A percentile compares a stretch with the other conserved stretches of the same genome.
Evolutionary conservation across 305 asterid genomes (phyloP).

Genomic region (Plantago lanceolata): DNA sequence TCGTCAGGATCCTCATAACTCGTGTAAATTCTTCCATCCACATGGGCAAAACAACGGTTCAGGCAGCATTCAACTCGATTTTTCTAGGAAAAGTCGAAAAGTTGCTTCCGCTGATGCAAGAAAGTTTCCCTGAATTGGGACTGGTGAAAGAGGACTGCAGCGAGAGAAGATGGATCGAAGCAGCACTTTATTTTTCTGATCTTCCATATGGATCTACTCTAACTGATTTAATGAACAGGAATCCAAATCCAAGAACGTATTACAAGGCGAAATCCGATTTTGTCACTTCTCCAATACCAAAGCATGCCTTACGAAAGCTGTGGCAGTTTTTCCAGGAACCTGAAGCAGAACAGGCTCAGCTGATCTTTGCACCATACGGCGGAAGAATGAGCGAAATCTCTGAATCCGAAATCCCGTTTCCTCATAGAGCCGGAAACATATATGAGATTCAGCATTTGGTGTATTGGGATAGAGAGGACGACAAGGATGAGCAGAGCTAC

Average conservation of each 20-base stretch:
- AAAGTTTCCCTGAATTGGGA: slow-evolving; percentile 39
- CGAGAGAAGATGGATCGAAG: slow-evolving; percentile 36
- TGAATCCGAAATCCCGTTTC: slow-evolving; percentile 31
- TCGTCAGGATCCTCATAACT: slow-evolving; percentile 28
- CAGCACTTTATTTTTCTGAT: slow-evolving; percentile 32
- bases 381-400: slow-evolving; percentile 41
- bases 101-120: slow-evolving; percentile 30
- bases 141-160: slow-evolving; percentile 31
- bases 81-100: slow-evolving; percentile 31
- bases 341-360: slow-evolving; percentile 29
- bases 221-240: slow-evolving; percentile 27
- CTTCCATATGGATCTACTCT: slow-evolving; percentile 40
- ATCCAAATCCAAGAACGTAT: slow-evolving; percentile 32
- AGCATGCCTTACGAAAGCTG: slow-evolving; percentile 27
- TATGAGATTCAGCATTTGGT: slow-evolving; percentile 39
- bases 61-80: slow-evolving; percentile 34
- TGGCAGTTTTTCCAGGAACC: slow-evolving; percentile 30
- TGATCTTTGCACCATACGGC: slow-evolving; percentile 38
- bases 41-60: slow-evolving; percentile 23
- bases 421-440: slow-evolving; percentile 39
- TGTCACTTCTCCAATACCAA: slow-evolving; percentile 31
- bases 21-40: slow-evolving; percentile 3
- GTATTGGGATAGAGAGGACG: slow-evolving; percentile 33
- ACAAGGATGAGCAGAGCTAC: slow-evolving; percentile 23
- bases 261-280: slow-evolving; percentile 46